These are phyloP conservation scores for Ogataea populi-albae DNA, from an alignment of 805 yeast species.

Conservation along the genomic window DNA sequence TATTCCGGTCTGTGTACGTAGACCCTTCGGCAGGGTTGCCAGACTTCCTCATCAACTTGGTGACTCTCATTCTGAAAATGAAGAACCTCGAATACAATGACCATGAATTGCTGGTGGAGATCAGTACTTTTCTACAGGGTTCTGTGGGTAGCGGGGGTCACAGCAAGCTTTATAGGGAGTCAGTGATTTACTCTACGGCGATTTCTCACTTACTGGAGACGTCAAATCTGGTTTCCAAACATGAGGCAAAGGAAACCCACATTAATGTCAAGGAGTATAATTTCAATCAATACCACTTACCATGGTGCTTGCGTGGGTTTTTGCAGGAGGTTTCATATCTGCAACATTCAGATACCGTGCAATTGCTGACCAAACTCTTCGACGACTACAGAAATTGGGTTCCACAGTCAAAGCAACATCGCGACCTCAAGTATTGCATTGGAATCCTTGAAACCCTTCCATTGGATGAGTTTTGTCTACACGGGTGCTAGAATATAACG, in stretches of 20 bases:
- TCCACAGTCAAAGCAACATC: slow-evolving; percentile 73
- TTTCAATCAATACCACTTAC: slow-evolving; percentile 79
- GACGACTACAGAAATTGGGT: slow-evolving; percentile 75
- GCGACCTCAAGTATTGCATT: slow-evolving; percentile 67
- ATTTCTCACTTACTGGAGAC: slow-evolving; percentile 74
- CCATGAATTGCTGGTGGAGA: slow-evolving; percentile 44
- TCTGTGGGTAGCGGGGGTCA: slow-evolving; percentile 77
- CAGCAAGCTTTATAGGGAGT: slow-evolving; percentile 52
- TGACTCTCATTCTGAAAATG: slow-evolving; percentile 22
- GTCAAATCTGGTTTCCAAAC: slow-evolving; percentile 45
- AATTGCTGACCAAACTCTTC: slow-evolving; percentile 41
- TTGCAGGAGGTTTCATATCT: slow-evolving; percentile 55
- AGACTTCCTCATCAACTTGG: slow-evolving; percentile 38
- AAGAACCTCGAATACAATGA: slow-evolving; percentile 31
- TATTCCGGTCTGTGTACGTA: slow-evolving; percentile 78
- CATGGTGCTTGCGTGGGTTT: slow-evolving; percentile 90
- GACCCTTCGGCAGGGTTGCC: slow-evolving; percentile 43
- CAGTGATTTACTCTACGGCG: slow-evolving; percentile 76
- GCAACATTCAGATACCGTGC: slow-evolving; percentile 49
- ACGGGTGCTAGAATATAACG: too few relatives aligned
- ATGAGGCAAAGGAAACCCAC: slow-evolving; percentile 35
- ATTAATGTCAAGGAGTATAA: slow-evolving; percentile 49
- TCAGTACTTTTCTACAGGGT: slow-evolving; percentile 74
- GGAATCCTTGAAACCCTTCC: slow-evolving; percentile 25
- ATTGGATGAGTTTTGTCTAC: slow-evolving; percentile 10